Percentiles rank a stretch among this genome's conserved stretches.
These are phyloP conservation scores for Polymyxa betae DNA, from an alignment of 208 protist genomes.

Conservation along the genomic window DNA sequence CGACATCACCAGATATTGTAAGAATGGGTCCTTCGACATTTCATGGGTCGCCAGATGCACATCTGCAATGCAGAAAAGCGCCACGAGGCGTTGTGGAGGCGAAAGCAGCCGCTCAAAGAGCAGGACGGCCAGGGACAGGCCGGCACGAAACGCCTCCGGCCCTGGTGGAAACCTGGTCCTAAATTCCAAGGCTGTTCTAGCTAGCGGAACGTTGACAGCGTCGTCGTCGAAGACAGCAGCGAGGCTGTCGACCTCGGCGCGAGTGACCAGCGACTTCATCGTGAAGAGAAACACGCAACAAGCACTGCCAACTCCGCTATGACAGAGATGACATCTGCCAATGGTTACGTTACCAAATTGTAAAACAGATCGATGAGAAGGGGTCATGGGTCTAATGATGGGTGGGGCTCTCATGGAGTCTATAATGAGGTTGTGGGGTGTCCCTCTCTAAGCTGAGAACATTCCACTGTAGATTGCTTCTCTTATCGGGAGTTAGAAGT, in stretches of 20 bases:
- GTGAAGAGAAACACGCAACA: too few species aligned
- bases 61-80: conserved; percentile 62
- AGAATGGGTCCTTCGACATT: conserved; percentile 61
- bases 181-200: neutral
- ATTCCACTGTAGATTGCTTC: too few species aligned
- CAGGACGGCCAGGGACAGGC: conserved; percentile 52
- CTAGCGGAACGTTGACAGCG: neutral
- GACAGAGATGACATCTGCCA: too few species aligned
- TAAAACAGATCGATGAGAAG: too few species aligned
- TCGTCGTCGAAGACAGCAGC: conserved; percentile 30
- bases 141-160: conserved; percentile 50
- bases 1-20: conserved; percentile 62
- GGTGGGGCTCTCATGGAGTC: too few species aligned
- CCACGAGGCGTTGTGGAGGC: conserved; percentile 58
- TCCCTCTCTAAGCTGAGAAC: too few species aligned
- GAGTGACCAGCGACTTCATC: conserved; percentile 50
- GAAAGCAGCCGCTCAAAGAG: conserved; percentile 56
- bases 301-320: too few species aligned
- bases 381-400: too few species aligned
- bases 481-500: too few species aligned
- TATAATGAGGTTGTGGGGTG: too few species aligned
- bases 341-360: too few species aligned
- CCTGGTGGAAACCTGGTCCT: neutral
- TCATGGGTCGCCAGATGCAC: conserved; percentile 59
- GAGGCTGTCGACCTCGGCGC: conserved; percentile 18